Evolutionary conservation across 2,329 filamentous ascomycete genomes (phyloP).

Genomic region (Cordyceps cicadae): DNA sequence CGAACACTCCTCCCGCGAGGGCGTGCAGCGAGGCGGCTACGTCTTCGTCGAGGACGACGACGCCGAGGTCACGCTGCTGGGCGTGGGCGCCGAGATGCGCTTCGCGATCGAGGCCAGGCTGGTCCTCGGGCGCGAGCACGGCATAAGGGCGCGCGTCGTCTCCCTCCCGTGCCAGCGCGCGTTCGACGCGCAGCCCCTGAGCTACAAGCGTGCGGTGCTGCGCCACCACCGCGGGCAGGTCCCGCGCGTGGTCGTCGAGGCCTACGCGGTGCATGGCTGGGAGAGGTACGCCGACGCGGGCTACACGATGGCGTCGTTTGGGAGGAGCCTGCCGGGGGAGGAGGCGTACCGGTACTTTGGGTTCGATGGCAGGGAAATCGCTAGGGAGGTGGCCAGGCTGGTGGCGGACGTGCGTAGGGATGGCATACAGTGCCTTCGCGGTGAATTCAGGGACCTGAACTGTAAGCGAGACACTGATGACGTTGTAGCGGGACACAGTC

Average conservation of each 20-base stretch:
- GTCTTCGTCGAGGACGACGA: slow-evolving; percentile 34
- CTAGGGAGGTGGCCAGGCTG: slow-evolving; percentile 25
- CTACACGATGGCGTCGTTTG: slow-evolving; percentile 44
- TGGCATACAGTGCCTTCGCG: slow-evolving; percentile 17
- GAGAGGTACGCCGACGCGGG: slow-evolving; percentile 52
- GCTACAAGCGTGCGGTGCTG: slow-evolving; percentile 39
- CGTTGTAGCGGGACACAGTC: no score
- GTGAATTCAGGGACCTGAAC: slow-evolving; percentile 21
- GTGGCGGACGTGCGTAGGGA: slow-evolving; percentile 18
- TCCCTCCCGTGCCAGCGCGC: slow-evolving; percentile 38
- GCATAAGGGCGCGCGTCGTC: slow-evolving; percentile 31
- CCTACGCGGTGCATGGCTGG: slow-evolving; percentile 50
- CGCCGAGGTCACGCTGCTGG: slow-evolving; percentile 37
- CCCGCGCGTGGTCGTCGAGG: slow-evolving; percentile 44
- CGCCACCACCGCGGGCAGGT: slow-evolving; percentile 23
- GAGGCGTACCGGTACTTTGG: slow-evolving; percentile 49
- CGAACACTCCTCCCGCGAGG: slow-evolving; percentile 30
- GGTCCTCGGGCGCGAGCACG: slow-evolving; percentile 30
- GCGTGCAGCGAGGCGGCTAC: slow-evolving; percentile 37
- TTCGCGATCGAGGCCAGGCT: slow-evolving; percentile 26
- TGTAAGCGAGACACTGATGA: no score
- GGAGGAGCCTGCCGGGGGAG: slow-evolving; percentile 46
- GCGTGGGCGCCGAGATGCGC: slow-evolving; percentile 29
- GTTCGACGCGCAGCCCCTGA: slow-evolving; percentile 33
- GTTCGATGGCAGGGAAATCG: slow-evolving; percentile 39